Conservation (phyloP, 2,329 filamentous ascomycete genomes). For the Ascochyta fabae region DNA sequence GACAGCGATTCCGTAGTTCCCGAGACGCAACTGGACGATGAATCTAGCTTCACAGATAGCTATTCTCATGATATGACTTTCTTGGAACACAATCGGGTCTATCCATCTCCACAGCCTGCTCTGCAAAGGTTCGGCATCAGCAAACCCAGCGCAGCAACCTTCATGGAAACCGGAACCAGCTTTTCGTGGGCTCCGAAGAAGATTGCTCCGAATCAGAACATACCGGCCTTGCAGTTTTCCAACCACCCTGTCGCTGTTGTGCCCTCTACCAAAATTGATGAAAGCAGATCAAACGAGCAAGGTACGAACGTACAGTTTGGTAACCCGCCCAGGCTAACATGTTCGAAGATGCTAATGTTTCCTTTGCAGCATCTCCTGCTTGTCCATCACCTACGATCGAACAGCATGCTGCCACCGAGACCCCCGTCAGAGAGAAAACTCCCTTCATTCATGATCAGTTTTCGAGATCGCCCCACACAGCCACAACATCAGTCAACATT, state of each 20-base stretch:
- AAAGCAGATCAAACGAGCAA: neutral
- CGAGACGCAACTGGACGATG: conserved; percentile 27
- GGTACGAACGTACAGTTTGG: neutral
- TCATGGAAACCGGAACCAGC: neutral
- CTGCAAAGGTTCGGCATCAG: neutral
- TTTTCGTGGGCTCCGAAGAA: neutral
- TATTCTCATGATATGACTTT: too few species aligned
- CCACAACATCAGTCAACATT: neutral
- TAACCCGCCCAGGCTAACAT: neutral
- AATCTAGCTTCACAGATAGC: neutral
- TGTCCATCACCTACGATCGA: neutral
- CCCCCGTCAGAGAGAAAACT: neutral
- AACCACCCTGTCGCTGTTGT: neutral
- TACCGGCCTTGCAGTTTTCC: neutral
- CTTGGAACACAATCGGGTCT: neutral
- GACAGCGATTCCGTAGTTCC: conserved; percentile 26
- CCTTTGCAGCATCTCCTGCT: neutral
- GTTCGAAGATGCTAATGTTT: neutral
- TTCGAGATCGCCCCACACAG: neutral
- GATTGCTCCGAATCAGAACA: neutral
- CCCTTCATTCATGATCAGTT: neutral
- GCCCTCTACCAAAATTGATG: neutral
- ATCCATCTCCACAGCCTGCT: neutral
- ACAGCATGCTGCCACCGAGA: neutral
- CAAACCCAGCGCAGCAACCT: neutral